phyloP scores from a whole-genome alignment of 352 stramenopile species.

The Thalassiosira exigua region DNA sequence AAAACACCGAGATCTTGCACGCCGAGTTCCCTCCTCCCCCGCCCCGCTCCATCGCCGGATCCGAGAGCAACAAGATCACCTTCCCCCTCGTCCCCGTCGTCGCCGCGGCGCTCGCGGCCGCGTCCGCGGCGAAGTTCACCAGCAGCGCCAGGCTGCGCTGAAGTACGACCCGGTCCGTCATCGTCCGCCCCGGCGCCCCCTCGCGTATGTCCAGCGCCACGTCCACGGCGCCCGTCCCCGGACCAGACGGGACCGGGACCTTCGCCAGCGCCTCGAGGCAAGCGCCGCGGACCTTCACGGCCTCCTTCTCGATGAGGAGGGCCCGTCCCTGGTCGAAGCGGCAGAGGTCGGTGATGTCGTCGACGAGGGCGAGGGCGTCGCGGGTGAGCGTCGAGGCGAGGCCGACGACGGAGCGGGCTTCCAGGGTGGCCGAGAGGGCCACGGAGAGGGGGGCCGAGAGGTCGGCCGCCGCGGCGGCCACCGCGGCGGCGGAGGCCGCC shows the following conservation, averaged over 20 bases:
- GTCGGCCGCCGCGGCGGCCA: conserved; percentile 9
- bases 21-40: conserved; percentile 8
- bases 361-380: conserved; percentile 52
- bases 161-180: conserved; percentile 49
- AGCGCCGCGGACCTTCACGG: conserved; percentile 49
- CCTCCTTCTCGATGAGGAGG: conserved; percentile 54
- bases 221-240: conserved; percentile 32
- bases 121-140: conserved; percentile 61
- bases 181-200: conserved; percentile 30
- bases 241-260: conserved; percentile 23
- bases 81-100: conserved; percentile 18
- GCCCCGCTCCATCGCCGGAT: conserved; percentile 19
- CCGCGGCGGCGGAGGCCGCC: neutral
- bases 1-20: conserved; percentile 52
- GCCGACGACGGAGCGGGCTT: conserved; percentile 44
- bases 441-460: conserved; percentile 20
- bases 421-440: conserved; percentile 41
- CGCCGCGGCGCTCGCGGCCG: conserved; percentile 46
- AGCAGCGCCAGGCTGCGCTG: conserved; percentile 43
- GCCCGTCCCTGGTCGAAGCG: conserved; percentile 62
- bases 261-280: conserved; percentile 43
- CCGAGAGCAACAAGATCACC: conserved; percentile 53
- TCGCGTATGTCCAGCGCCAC: conserved; percentile 49
- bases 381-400: conserved; percentile 38
- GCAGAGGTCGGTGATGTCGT: conserved; percentile 66